Conservation (phyloP, 139 green algal species). For the Chlamydomonas sp. region DNA sequence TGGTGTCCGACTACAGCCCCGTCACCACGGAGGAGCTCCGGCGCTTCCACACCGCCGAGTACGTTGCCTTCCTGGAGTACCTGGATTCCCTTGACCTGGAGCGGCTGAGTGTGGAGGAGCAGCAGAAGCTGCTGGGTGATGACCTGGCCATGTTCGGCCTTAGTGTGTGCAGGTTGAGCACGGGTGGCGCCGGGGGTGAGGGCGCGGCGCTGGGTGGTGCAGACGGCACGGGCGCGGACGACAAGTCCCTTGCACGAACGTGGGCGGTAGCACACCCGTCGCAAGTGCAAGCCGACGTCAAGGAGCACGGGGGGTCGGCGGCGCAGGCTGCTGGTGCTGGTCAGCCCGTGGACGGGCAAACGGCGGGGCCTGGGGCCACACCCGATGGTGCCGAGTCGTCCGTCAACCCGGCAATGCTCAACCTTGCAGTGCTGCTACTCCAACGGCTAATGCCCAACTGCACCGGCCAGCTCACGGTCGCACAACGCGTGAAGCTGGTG, state of each 20-base stretch:
- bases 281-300: no score
- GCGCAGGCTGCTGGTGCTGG: no score
- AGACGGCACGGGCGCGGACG: no score
- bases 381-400: no score
- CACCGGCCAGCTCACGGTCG: neutral
- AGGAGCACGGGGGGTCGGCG: no score
- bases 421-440: neutral
- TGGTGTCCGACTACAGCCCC: constrained; percentile 7
- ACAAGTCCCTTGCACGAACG: no score
- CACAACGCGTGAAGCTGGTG: neutral
- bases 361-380: no score
- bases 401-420: neutral
- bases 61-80: constrained; percentile 33
- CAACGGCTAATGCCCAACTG: neutral
- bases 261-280: no score
- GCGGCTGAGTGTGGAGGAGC: constrained; percentile 18
- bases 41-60: constrained; percentile 34
- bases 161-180: constrained; percentile 2
- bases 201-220: no score
- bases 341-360: no score
- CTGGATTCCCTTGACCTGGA: constrained; percentile 19
- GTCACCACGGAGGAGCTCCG: constrained; percentile 20
- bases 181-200: no score
- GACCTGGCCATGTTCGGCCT: constrained; percentile 27
- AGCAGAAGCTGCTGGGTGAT: constrained; percentile 21